These are phyloP conservation scores for Hirschfeldia incana DNA, from an alignment of 345 rosid species.

Conservation along the genomic window DNA sequence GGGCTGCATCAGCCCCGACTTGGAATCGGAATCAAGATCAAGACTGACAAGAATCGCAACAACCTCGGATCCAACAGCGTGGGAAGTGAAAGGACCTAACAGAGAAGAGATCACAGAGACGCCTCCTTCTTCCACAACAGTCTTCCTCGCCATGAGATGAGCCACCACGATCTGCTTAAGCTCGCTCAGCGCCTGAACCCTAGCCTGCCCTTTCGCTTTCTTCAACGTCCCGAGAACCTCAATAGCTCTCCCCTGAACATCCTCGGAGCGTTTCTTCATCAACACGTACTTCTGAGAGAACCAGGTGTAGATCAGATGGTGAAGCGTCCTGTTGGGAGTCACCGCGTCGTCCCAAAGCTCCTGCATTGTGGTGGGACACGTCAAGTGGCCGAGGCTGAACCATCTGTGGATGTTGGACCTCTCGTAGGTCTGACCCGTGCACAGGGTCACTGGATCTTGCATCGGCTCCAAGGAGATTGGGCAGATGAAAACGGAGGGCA, in stretches of 20 bases:
- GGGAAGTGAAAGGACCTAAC: constrained; percentile 69
- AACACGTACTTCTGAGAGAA: constrained; percentile 60
- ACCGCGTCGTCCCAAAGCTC: constrained; percentile 74
- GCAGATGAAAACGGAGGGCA: constrained; percentile 65
- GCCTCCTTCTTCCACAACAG: constrained; percentile 54
- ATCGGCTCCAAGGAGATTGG: constrained; percentile 72
- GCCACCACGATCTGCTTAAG: constrained; percentile 51
- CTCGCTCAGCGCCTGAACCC: constrained; percentile 65
- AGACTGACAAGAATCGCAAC: constrained; percentile 67
- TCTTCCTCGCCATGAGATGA: constrained; percentile 54
- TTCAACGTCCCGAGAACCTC: constrained; percentile 58
- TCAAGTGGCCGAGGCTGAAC: constrained; percentile 60
- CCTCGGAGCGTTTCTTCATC: constrained; percentile 66
- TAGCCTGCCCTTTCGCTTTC: constrained; percentile 70
- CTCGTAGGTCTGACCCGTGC: constrained; percentile 79
- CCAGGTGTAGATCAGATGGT: constrained; percentile 70
- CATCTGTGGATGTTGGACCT: constrained; percentile 65
- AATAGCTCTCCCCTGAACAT: constrained; percentile 64
- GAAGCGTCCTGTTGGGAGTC: constrained; percentile 67
- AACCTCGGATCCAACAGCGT: constrained; percentile 75
- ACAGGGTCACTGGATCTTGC: constrained; percentile 74
- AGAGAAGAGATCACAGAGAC: constrained; percentile 47
- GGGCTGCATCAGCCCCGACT: constrained; percentile 59
- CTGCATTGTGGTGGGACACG: constrained; percentile 80
- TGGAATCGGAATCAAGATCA: constrained; percentile 58